These are phyloP conservation scores for Phytophthora meadii DNA, from an alignment of 352 stramenopile genomes.

Conservation along the genomic window DNA sequence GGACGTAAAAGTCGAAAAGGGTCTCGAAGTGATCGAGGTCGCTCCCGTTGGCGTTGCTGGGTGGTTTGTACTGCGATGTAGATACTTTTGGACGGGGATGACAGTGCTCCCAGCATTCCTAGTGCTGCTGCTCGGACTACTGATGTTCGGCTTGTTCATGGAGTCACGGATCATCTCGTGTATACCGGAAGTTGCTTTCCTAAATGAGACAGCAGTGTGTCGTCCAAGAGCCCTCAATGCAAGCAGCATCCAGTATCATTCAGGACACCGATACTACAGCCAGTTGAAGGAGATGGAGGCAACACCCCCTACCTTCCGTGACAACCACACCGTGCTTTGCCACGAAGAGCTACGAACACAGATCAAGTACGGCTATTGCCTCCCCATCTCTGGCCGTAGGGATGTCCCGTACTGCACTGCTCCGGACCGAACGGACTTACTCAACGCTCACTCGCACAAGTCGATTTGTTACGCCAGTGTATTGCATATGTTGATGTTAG, in stretches of 20 bases:
- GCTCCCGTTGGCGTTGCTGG: neutral
- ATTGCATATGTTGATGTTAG: slow-evolving; percentile 63
- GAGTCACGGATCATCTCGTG: slow-evolving; percentile 3
- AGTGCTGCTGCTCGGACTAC: slow-evolving; percentile 12
- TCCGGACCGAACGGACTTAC: slow-evolving; percentile 52
- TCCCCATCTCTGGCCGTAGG: slow-evolving; percentile 54
- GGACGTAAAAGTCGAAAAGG: slow-evolving; percentile 11
- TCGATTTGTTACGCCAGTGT: slow-evolving; percentile 58
- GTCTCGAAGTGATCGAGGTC: slow-evolving; percentile 1
- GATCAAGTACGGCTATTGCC: slow-evolving; percentile 35
- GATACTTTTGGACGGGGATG: slow-evolving; percentile 12
- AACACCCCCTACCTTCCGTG: slow-evolving; percentile 27
- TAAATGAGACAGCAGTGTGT: slow-evolving; percentile 4
- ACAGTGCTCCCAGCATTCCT: slow-evolving; percentile 13
- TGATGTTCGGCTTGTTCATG: slow-evolving; percentile 17
- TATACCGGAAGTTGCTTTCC: neutral
- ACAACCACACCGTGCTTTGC: slow-evolving; percentile 22
- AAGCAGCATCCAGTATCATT: slow-evolving; percentile 15
- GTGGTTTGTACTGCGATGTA: neutral
- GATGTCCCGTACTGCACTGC: slow-evolving; percentile 47
- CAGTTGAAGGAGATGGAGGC: slow-evolving; percentile 8
- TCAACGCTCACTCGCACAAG: slow-evolving; percentile 25
- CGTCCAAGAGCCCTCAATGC: slow-evolving; percentile 4
- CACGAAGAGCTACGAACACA: slow-evolving; percentile 5
- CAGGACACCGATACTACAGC: slow-evolving; percentile 18